A percentile compares a stretch with the other conserved stretches of the same genome.
Evolutionary conservation across 495 filamentous ascomycete species (phyloP).

Genomic region (Xylaria palmicola): DNA sequence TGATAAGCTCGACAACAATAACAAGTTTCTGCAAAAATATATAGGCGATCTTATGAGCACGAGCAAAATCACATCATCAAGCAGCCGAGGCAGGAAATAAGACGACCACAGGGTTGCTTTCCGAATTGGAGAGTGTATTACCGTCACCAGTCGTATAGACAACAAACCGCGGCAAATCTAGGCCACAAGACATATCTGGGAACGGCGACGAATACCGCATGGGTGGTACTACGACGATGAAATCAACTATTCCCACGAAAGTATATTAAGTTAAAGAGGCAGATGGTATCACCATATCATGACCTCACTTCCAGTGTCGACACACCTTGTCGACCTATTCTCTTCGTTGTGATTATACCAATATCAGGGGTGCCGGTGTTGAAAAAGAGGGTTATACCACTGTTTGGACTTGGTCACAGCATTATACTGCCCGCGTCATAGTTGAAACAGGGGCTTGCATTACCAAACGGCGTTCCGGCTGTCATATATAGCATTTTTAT

Average conservation of each 20-base stretch:
- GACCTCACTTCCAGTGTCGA: background rate
- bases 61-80: constrained; percentile 70
- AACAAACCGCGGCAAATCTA: background rate
- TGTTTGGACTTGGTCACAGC: constrained; percentile 17
- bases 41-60: constrained; percentile 81
- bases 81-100: constrained; percentile 53
- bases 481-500: constrained; percentile 20
- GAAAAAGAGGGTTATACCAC: constrained; percentile 20
- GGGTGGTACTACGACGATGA: background rate
- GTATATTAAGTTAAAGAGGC: background rate
- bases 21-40: constrained; percentile 91
- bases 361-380: constrained; percentile 17
- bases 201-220: background rate
- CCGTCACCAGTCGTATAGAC: background rate
- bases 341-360: constrained; percentile 19
- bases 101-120: background rate
- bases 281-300: background rate
- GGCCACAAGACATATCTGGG: background rate
- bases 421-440: constrained; percentile 12
- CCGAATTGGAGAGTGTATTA: background rate
- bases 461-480: constrained; percentile 17
- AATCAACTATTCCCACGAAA: background rate
- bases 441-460: constrained; percentile 17
- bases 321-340: constrained; percentile 6
- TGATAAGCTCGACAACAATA: constrained; percentile 90